Evolutionary conservation across 768 basidiomycete genomes (phyloP).

Genomic region (Tulasnella sp.): DNA sequence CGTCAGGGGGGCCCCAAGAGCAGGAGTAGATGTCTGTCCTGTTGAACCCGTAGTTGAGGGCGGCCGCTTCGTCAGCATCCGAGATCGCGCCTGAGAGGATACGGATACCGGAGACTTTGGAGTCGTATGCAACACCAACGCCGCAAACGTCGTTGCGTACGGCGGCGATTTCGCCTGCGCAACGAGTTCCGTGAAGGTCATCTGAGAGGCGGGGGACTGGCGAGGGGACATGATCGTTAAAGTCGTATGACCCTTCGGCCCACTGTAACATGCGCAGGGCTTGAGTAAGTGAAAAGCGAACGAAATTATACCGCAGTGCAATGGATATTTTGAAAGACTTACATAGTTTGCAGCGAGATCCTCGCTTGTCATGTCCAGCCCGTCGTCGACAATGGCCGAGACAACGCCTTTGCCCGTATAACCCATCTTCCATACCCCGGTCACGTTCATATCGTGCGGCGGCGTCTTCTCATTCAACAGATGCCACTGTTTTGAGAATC

Average conservation of each 20-base stretch:
- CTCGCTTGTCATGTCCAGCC: slow-evolving; percentile 77
- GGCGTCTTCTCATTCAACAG: slow-evolving; percentile 77
- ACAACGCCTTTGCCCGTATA: slow-evolving; percentile 80
- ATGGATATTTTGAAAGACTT: slow-evolving; percentile 28
- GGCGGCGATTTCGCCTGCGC: slow-evolving; percentile 94
- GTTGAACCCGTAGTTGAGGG: slow-evolving; percentile 89
- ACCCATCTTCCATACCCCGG: slow-evolving; percentile 78
- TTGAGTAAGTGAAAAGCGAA: neutral
- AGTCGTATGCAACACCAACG: slow-evolving; percentile 83
- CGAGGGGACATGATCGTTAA: slow-evolving; percentile 82
- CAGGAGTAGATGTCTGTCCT: slow-evolving; percentile 91
- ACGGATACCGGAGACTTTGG: slow-evolving; percentile 86
- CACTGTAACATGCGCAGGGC: slow-evolving; percentile 39
- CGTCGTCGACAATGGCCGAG: slow-evolving; percentile 88
- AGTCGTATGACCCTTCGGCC: slow-evolving; percentile 83
- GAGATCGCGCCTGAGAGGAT: slow-evolving; percentile 93
- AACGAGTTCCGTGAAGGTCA: slow-evolving; percentile 95
- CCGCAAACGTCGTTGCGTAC: slow-evolving; percentile 89
- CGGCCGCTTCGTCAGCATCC: slow-evolving; percentile 89
- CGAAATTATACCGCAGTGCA: neutral
- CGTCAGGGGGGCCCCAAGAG: slow-evolving; percentile 97
- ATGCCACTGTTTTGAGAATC: slow-evolving; percentile 87
- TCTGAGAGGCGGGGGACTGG: slow-evolving; percentile 82
- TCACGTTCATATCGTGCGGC: slow-evolving; percentile 75
- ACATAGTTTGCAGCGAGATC: slow-evolving; percentile 92